Evolutionary conservation across 2,329 filamentous ascomycete genomes (phyloP).

Genomic region (Aspergillus fijiensis): DNA sequence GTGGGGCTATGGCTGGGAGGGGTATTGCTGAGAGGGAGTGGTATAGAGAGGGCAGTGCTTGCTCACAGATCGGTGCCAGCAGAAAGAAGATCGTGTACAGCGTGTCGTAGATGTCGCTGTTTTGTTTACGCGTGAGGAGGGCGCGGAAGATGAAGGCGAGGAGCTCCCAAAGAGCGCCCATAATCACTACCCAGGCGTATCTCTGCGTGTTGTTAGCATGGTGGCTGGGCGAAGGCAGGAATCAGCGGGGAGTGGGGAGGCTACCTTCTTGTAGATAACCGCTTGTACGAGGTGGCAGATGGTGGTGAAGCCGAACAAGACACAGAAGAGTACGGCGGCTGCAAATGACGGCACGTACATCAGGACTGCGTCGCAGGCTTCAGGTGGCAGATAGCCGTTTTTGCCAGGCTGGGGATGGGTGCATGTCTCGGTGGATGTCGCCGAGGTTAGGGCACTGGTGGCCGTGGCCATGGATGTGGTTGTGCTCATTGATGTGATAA

Average conservation of each 20-base stretch:
- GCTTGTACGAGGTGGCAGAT: slow-evolving; percentile 35
- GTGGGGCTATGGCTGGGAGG: slow-evolving; percentile 2
- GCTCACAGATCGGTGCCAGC: slow-evolving; percentile 39
- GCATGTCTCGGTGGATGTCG: slow-evolving; percentile 17
- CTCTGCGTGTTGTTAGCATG: slow-evolving; percentile 22
- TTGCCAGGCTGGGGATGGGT: slow-evolving; percentile 30
- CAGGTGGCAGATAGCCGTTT: slow-evolving; percentile 39
- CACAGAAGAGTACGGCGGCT: slow-evolving; percentile 34
- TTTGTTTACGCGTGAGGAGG: slow-evolving; percentile 43
- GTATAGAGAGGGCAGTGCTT: no score
- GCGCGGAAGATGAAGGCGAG: slow-evolving; percentile 42
- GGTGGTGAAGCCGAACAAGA: slow-evolving; percentile 34
- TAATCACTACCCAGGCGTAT: slow-evolving; percentile 48
- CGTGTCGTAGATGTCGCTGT: slow-evolving; percentile 31
- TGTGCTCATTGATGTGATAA: slow-evolving; percentile 2
- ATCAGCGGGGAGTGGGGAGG: no score
- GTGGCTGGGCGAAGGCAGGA: background rate
- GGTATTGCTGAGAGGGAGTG: background rate
- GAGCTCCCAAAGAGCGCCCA: slow-evolving; percentile 44
- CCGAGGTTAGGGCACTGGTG: slow-evolving; percentile 15
- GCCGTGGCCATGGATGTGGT: slow-evolving; percentile 4
- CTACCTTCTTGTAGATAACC: slow-evolving; percentile 29
- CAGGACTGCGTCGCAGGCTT: slow-evolving; percentile 36
- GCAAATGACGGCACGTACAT: slow-evolving; percentile 32
- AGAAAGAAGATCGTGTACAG: slow-evolving; percentile 46